Base-by-base conservation (phyloP, 306 rosid species). In the Cucumis melo region DNA sequence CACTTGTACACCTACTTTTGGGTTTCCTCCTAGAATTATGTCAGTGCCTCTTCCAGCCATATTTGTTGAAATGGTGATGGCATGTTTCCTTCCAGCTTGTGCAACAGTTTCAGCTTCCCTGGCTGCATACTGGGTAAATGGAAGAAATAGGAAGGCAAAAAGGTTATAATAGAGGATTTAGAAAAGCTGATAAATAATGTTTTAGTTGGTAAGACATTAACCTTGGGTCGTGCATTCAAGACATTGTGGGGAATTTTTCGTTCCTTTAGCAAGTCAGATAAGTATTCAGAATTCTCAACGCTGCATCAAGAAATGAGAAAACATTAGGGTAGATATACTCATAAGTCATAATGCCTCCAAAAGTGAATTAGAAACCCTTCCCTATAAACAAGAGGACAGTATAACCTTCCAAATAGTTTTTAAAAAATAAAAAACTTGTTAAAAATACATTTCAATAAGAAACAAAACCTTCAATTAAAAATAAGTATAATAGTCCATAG, bases 41-140 rank as follows among this genome's bases (percentile, higher is more conserved):
- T 91, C 97, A 61, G 97, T 94, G 86, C 98, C 98, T 86, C 98
- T 90, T 80, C 98, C 98, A 80, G 98, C 98, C 97, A 94, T 93
- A 84, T 93, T 93, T 80, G 98, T 93, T 60, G 98, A 93, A 83
- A 93, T 85, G 81, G 97, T 93, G 80, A 93, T 94, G 84, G 97
- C 97, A 82, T 87, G 80, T 87, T 94, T 94, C 77, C 87, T 85
- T 75, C 98, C 96, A 82, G 98, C 98, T 84, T 94, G 98, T 42
- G 96, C 98, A 82, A 94, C 95, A 84, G 81, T 82, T 81, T 94
- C 91, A 79, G 98, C 98, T 85, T 94, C 98, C 88, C 88, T 90
- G 48, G 89, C 98, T 76, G 97, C 98, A 84, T 94, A 94, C 98
- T 94, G 89, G 42, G 82, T 56, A 53, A 77, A 68, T 42, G 20